Base-by-base conservation (phyloP, 148 eudicot genomes). In the Drosera capensis region DNA sequence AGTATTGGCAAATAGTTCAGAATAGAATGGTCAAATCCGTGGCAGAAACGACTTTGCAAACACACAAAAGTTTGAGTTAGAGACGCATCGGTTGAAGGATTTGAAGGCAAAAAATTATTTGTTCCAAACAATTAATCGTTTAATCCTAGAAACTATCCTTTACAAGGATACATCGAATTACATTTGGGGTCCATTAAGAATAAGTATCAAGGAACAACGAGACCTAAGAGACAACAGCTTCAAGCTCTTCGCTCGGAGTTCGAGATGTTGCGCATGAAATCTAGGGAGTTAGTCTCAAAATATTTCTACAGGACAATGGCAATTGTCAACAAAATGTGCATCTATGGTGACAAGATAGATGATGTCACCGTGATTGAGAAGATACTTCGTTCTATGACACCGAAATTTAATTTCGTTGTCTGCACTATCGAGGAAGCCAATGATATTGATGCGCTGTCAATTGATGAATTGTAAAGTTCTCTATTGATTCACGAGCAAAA, bases 351-450 rank as follows among this genome's bases (percentile, higher is more conserved):
- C 1, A 3, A 46, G 17, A 46, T 25, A 20, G 13, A 1, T 7
- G 30, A 46, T 25, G 29, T 25, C 8, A 46, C 8, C 7, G 23
- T 46, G 7, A 19, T 46, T 8, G 50, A 46, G 50, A 25, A 46
- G 19, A 46, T 46, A 12, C 31, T n/a, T n/a, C n/a, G n/a, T n/a
- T n/a, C n/a, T n/a, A n/a, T n/a, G n/a, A n/a, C n/a, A n/a, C n/a
- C n/a, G n/a, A n/a, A n/a, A n/a, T n/a, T n/a, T n/a, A n/a, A n/a
- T n/a, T n/a, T n/a, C n/a, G n/a, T n/a, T n/a, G n/a, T n/a, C n/a
- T n/a, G n/a, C n/a, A n/a, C n/a, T n/a, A n/a, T n/a, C n/a, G n/a
- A n/a, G n/a, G n/a, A n/a, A n/a, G n/a, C n/a, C n/a, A n/a, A n/a
- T n/a, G n/a, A n/a, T n/a, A n/a, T n/a, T n/a, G n/a, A n/a, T n/a